Base-by-base conservation (phyloP, 805 yeast genomes). In the Brettanomyces anomalus region DNA sequence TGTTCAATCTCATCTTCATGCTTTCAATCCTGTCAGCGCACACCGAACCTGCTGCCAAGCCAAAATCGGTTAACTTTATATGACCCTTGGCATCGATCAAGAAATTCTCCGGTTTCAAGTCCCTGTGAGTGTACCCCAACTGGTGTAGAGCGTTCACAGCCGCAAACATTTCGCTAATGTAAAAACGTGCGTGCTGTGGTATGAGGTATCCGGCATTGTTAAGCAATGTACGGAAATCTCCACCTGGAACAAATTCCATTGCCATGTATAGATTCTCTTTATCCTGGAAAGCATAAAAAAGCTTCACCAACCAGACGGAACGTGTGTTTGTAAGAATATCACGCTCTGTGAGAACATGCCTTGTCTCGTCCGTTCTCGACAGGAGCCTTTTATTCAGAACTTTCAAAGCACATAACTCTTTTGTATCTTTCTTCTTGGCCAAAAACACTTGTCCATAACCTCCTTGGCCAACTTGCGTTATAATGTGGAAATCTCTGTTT, bases 201-300 rank as follows among this genome's bases (percentile, higher is more conserved):
- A 86, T 85, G 52, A 93, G 68, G 45, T 84, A 85, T 31, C 96
- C 96, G 5, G 97, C 90, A 60, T 89, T 90, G 62, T 88, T 89
- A 50, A 93, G 74, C 46, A 93, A 67, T 0, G 98, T 93, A 58
- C 99, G 80, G 68, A 86, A 93, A 60, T 93, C 99, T 42, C 99
- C 99, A 46, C 99, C 99, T 7, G 99, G 97, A n/a, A 93, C 98
- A 62, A 85, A 93, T 61, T 93, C 98, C 99, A 93, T 93, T 2
- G 98, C 98, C 56, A 93, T 70, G 54, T 86, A 93, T 26, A 93
- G 85, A 56, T 84, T 85, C 48, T 85, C 89, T 0, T 81, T 64
- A 64, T 93, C 97, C 62, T 93, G 99, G 67, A 93, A 93, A 2
- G 97, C 96, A 60, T 93, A 93, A 45, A 87, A 71, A 40, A 93